Evolutionary conservation across 441 rosid genomes (phyloP).

Genomic region (Aleurites moluccanus): DNA sequence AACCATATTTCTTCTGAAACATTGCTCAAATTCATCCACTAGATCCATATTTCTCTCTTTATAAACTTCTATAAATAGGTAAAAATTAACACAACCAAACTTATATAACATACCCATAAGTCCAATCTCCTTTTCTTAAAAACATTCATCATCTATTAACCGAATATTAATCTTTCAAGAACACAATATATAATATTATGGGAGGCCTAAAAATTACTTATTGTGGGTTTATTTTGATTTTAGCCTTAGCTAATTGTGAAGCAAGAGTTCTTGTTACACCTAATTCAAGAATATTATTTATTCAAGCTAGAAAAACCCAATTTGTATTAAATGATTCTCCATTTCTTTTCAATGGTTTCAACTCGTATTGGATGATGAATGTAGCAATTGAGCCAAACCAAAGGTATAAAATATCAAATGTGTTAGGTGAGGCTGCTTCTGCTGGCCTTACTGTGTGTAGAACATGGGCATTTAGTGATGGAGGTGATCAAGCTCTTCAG

Average conservation of each 20-base stretch:
- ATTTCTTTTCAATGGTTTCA: conserved; percentile 41
- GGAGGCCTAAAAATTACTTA: neutral
- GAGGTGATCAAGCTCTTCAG: conserved; percentile 55
- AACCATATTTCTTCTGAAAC: neutral
- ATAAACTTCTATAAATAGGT: conserved; percentile 21
- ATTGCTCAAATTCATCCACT: neutral
- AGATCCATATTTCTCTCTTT: no score
- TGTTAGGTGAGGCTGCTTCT: conserved; percentile 55
- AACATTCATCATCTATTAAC: no score
- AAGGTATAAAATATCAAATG: conserved; percentile 51
- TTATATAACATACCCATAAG: no score
- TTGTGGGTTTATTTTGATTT: conserved; percentile 5
- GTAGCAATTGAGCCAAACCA: conserved; percentile 60
- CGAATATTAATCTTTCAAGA: no score
- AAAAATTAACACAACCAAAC: neutral
- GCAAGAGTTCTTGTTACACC: neutral
- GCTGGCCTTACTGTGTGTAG: conserved; percentile 58
- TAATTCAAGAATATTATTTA: conserved; percentile 30
- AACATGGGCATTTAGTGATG: conserved; percentile 62
- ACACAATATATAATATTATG: neutral
- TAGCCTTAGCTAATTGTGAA: conserved; percentile 11
- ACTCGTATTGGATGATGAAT: conserved; percentile 86
- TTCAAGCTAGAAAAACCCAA: conserved; percentile 56
- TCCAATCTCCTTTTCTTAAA: neutral
- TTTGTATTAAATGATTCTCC: conserved; percentile 40